Base-by-base conservation (phyloP, 2,329 filamentous ascomycete species). In the Alternaria longipes region DNA sequence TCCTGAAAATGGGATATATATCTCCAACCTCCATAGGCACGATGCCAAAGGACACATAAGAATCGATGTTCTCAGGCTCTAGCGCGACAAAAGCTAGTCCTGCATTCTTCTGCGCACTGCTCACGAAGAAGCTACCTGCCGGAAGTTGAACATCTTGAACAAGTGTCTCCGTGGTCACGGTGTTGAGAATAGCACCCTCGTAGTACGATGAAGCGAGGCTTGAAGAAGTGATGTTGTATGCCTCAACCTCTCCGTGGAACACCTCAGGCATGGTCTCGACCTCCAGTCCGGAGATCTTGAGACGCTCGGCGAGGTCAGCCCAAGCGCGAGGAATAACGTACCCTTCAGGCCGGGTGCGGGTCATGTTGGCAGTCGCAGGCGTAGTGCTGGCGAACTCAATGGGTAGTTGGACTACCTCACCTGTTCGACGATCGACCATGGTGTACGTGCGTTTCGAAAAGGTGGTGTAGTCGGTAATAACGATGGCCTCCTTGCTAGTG, bases 31-130 rank as follows among this genome's bases (percentile, higher is more conserved):
- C 76, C 61, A 80, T 41, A 8, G 76, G 75, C 24, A 80, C 71
- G 26, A 79, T 74, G 4, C 73, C 73, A 61, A 77, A 78, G 8
- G 72, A 77, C 4, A 79, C 77, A 60, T 76, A 79, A 5, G 70
- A 74, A 46, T 79, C 77, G 30, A 76, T 75, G 18, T 75, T 75
- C 65, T 80, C 77, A 5, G 77, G 78, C 59, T 80, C 77, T 6
- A 79, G 62, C n/a, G 76, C 69, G 24, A 77, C 73, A 63, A 79
- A 78, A 3, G 78, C 77, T 18, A 79, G 32, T 0, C 70, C 77
- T 1, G 76, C 74, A 40, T 79, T 79, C 64, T 78, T 79, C 68
- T 80, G 78, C 56, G 67, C 67, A 24, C 70, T 73, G 36, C 67
- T 73, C 9, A 80, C 68, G 18, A 68, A 71, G 56, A 77, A 80